Percentiles rank a stretch among this genome's conserved stretches.
phyloP scores from a whole-genome alignment of 768 basidiomycete genomes.

The Tricholoma matsutake region DNA sequence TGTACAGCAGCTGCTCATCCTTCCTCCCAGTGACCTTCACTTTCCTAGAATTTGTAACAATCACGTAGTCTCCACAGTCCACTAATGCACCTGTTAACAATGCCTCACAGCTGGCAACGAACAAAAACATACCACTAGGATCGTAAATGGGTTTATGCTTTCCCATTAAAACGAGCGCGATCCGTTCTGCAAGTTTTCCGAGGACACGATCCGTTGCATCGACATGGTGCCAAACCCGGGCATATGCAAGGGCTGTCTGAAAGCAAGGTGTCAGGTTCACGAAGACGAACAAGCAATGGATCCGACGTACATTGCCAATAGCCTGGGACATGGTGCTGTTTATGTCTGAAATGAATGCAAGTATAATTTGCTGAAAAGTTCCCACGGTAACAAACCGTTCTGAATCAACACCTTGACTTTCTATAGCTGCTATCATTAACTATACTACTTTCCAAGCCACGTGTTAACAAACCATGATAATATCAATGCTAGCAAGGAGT shows the following conservation, averaged over 20 bases:
- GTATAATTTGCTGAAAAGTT: not conserved
- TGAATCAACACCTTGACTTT: too few species aligned
- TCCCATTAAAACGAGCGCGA: conserved; percentile 96
- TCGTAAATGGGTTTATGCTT: conserved; percentile 99
- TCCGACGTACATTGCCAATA: conserved; percentile 70
- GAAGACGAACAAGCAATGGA: not conserved
- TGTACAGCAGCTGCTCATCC: conserved; percentile 80
- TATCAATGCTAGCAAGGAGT: not conserved
- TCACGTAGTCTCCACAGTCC: conserved; percentile 97
- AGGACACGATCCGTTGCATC: conserved; percentile 89
- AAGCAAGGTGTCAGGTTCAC: not conserved
- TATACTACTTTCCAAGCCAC: too few species aligned
- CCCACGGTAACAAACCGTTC: not conserved
- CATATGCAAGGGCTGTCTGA: conserved; percentile 93
- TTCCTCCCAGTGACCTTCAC: conserved; percentile 90
- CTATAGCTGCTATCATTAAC: too few species aligned
- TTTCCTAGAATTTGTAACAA: conserved; percentile 85
- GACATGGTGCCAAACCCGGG: conserved; percentile 95
- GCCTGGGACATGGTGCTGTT: conserved; percentile 66
- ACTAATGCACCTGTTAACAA: conserved; percentile 41
- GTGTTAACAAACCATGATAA: not conserved
- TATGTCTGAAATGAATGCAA: not conserved
- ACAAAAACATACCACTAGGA: conserved; percentile 63
- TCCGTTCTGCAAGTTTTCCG: conserved; percentile 91
- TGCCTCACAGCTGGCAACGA: not conserved